These are phyloP conservation scores for Penicillium samsonianum DNA, from an alignment of 495 filamentous ascomycete genomes.

Conservation along the genomic window DNA sequence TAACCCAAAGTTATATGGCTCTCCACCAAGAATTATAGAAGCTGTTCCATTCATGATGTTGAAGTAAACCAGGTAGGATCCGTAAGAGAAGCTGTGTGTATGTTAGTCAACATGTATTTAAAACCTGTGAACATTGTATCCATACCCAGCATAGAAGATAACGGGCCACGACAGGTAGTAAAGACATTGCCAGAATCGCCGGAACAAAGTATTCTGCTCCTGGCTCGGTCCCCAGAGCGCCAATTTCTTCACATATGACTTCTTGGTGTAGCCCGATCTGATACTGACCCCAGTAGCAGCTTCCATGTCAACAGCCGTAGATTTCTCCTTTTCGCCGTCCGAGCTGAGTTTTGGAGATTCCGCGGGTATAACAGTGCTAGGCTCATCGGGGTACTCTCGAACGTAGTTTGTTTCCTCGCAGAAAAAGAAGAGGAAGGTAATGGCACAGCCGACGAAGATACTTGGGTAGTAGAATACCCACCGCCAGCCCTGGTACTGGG, in stretches of 20 bases:
- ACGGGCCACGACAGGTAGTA: conserved; percentile 60
- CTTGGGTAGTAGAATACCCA: conserved; percentile 69
- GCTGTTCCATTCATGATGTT: conserved; percentile 67
- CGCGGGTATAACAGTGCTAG: conserved; percentile 15
- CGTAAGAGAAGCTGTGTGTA: conserved; percentile 55
- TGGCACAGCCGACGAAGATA: conserved; percentile 57
- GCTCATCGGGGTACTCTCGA: conserved; percentile 27
- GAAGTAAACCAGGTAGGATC: conserved; percentile 64
- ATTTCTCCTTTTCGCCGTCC: conserved; percentile 29
- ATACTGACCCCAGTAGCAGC: too few relatives aligned
- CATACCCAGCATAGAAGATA: conserved; percentile 62
- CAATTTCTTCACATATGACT: conserved; percentile 56
- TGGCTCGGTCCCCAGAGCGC: conserved; percentile 49
- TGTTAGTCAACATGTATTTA: conserved; percentile 11
- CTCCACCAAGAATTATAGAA: conserved; percentile 57
- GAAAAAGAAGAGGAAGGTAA: conserved; percentile 65
- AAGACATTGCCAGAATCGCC: conserved; percentile 38
- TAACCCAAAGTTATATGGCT: conserved; percentile 57
- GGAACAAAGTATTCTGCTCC: conserved; percentile 54
- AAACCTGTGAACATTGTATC: neutral
- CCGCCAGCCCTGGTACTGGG: conserved; percentile 60
- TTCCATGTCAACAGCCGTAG: conserved; percentile 1
- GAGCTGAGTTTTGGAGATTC: conserved; percentile 15
- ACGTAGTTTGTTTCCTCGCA: conserved; percentile 71
- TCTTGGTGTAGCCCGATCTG: conserved; percentile 23